Base-by-base conservation (phyloP, 2,329 filamentous ascomycete species). In the Aureobasidium sp. region DNA sequence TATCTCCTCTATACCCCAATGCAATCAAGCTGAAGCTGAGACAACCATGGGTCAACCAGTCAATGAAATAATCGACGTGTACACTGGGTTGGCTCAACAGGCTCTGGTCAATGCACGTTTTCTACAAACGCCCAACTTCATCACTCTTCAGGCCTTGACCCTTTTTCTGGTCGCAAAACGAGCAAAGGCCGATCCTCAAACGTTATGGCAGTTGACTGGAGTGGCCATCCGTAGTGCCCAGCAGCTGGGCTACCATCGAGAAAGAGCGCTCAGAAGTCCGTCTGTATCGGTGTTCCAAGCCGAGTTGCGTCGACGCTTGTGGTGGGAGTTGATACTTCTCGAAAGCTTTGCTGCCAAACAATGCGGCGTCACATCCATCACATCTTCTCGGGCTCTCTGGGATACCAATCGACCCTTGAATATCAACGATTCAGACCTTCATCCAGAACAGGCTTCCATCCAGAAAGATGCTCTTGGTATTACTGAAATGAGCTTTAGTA, bases 41-140 rank as follows among this genome's bases (percentile, higher is more conserved):
- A 65, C 71, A 11, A 65, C 71, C 3, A 74, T 84, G 46, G 79
- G 79, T 9, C 76, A 81, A 67, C 75, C 79, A n/a, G 77, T 81
- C 49, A 19, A 25, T 7, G 17, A 37, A 11, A 6, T 10, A 1
- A 47, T 61, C 11, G 23, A 49, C 4, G 8, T 23, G n/a, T 49
- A 45, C 33, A 49, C 29, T 15, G 42, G 50, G 3, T 17, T 55
- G 15, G 43, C 59, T 25, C 59, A 61, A 63, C 82, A 87, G 64
- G 84, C 86, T 1, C 75, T 90, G 23, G 76, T 85, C 35, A 86
- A 85, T 63, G 85, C 83, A 1, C 80, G 82, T 8, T 86, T 89
- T 64, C 81, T 90, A 73, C 79, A 83, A 27, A 82, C 82, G 13
- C 81, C 82, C 1, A 85, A 89, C 61, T 68, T 88, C 8, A 80